phyloP scores from a whole-genome alignment of 345 rosid species.

The Cardamine occulta region DNA sequence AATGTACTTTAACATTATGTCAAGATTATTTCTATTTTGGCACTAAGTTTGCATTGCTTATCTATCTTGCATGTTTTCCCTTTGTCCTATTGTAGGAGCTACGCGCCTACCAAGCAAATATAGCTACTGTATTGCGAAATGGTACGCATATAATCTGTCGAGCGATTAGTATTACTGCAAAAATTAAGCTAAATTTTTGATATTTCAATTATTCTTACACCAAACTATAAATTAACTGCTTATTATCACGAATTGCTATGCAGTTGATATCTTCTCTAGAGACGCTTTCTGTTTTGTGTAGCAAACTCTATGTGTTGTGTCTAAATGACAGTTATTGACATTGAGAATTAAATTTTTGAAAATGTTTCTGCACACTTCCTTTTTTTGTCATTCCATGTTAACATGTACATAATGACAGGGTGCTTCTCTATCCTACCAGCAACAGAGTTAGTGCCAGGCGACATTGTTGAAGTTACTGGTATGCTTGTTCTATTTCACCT shows the following conservation, averaged over 20 bases:
- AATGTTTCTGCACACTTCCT: neutral
- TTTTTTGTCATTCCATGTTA: slow-evolving; percentile 9
- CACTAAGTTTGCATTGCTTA: slow-evolving; percentile 17
- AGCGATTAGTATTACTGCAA: slow-evolving; percentile 9
- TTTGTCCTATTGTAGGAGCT: slow-evolving; percentile 66
- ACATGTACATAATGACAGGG: slow-evolving; percentile 57
- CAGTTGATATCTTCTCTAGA: slow-evolving; percentile 25
- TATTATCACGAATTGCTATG: slow-evolving; percentile 1
- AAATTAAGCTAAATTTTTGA: neutral
- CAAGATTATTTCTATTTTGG: slow-evolving; percentile 5
- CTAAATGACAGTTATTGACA: neutral
- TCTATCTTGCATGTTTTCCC: slow-evolving; percentile 18
- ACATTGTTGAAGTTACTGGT: slow-evolving; percentile 94
- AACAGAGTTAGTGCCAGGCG: slow-evolving; percentile 96
- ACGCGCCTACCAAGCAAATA: slow-evolving; percentile 99
- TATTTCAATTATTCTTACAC: slow-evolving; percentile 3
- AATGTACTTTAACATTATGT: slow-evolving; percentile 4
- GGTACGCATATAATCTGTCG: slow-evolving; percentile 51
- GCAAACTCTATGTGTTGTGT: slow-evolving; percentile 10
- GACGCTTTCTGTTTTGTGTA: slow-evolving; percentile 13
- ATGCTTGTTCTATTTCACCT: slow-evolving; percentile 33
- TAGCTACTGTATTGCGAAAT: slow-evolving; percentile 90
- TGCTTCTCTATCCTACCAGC: slow-evolving; percentile 97
- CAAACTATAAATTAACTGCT: neutral
- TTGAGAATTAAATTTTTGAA: neutral